These are phyloP conservation scores for Amanita molliuscula DNA, from an alignment of 768 basidiomycete genomes.

Conservation along the genomic window DNA sequence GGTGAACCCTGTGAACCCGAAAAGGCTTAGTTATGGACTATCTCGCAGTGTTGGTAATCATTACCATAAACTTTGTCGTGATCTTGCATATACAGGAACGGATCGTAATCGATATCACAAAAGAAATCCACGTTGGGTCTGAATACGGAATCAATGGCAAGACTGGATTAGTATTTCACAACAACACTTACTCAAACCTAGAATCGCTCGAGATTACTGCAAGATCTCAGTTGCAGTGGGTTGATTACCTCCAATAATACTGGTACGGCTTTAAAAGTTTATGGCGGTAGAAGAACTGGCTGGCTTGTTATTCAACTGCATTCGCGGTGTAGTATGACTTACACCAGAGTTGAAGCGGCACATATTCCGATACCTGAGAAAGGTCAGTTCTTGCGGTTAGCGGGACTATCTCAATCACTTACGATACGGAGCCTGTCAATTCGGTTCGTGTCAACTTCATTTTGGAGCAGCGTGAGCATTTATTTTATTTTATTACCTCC, in stretches of 20 bases:
- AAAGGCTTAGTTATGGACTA: neutral
- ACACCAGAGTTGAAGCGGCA: slow-evolving; percentile 94
- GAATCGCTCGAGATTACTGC: neutral
- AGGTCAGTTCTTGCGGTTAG: neutral
- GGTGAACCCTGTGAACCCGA: slow-evolving; percentile 55
- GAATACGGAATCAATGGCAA: slow-evolving; percentile 3
- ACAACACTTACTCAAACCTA: slow-evolving; percentile 34
- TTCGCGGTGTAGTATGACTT: slow-evolving; percentile 15
- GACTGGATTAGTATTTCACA: neutral
- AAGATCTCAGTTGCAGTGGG: neutral
- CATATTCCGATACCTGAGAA: slow-evolving; percentile 79
- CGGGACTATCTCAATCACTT: slow-evolving; percentile 18
- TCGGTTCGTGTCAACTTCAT: slow-evolving; percentile 7
- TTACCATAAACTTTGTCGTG: slow-evolving; percentile 75
- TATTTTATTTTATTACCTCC: no score
- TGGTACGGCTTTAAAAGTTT: slow-evolving; percentile 69
- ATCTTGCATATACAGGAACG: slow-evolving; percentile 83
- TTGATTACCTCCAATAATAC: slow-evolving; percentile 69
- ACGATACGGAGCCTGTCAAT: slow-evolving; percentile 63
- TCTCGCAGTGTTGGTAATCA: neutral
- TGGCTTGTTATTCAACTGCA: neutral
- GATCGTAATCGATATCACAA: slow-evolving; percentile 82
- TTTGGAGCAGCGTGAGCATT: neutral
- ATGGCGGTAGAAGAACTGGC: slow-evolving; percentile 80
- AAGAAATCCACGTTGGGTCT: slow-evolving; percentile 84